A percentile compares a stretch with the other conserved stretches of the same genome.
These are phyloP conservation scores for Typha latifolia DNA, from an alignment of 176 grass and related monocot genomes.

Conservation along the genomic window DNA sequence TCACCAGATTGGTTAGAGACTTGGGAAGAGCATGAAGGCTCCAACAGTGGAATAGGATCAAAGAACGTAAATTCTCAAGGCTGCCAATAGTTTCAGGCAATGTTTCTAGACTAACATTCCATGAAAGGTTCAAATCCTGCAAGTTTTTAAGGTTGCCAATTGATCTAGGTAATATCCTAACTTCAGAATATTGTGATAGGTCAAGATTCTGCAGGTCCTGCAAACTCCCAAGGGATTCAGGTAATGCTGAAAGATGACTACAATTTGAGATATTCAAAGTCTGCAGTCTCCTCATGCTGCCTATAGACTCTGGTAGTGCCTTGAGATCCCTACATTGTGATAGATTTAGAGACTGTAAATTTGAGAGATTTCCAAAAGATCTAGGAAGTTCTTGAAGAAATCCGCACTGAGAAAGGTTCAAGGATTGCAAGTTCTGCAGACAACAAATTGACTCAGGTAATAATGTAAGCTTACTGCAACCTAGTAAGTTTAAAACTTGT, in stretches of 20 bases:
- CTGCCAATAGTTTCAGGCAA: constrained; percentile 38
- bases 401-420: constrained; percentile 38
- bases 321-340: constrained; percentile 41
- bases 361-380: constrained; percentile 38
- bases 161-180: constrained; percentile 25
- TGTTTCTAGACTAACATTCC: constrained; percentile 32
- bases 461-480: constrained; percentile 21
- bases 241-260: constrained; percentile 23
- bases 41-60: constrained; percentile 56
- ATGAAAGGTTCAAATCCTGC: constrained; percentile 52
- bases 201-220: constrained; percentile 31
- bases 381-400: constrained; percentile 34
- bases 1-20: constrained; percentile 31
- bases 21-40: constrained; percentile 35
- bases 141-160: constrained; percentile 26
- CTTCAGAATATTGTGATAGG: constrained; percentile 28
- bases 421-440: constrained; percentile 34
- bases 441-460: constrained; percentile 39
- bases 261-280: constrained; percentile 53
- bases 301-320: constrained; percentile 33
- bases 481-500: constrained; percentile 26
- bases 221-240: constrained; percentile 35
- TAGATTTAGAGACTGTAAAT: constrained; percentile 42
- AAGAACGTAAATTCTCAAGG: constrained; percentile 31
- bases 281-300: constrained; percentile 24